Base-by-base conservation (phyloP, 1,284 basidiomycete species). In the Apiotrichum brassicae region DNA sequence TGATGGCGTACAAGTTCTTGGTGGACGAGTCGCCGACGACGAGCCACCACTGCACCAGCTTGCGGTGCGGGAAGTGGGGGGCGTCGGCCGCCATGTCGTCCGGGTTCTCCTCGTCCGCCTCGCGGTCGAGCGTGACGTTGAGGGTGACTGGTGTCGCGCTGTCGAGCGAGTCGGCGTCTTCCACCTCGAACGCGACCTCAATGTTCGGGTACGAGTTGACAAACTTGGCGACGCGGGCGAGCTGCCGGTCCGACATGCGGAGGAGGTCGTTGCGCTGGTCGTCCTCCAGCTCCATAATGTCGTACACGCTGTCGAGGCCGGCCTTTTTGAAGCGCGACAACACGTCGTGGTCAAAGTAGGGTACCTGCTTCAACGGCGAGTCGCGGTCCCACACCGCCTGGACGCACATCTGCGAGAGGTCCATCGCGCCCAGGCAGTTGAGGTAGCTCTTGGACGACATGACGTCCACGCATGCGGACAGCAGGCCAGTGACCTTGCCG, bases 361-460 rank as follows among this genome's bases (percentile, higher is more conserved):
- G 95, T 40, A 98, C 86, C 70, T 98, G 94, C 66, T 87, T 89
- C 66, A 97, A 73, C 0, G 91, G 89, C 39, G 86, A 90, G 71
- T 97, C 95, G 26, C 85, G 86, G 65, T 98, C 93, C 94, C 94
- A 97, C 69, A 94, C 85, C 0, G 88, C 93, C 73, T 98, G 95
- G 2, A 97, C 91, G 70, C 89, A 92, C 94, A 98, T 98, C 75
- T 98, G 95, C n/a, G 86, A 88, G 51, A 98, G 72, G 75, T 99
- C 95, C 95, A 98, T 98, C 0, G 93, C 94, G 43, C 93, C 87
- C 14, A 97, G 76, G 1, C 93, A 94, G 65, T 85, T 94, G 63
- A 98, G 73, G 84, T 85, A 94, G 3, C 88, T 91, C 66, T 97
- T 97, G 42, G 86, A 91, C 5, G 87, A 92, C 90, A 98, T 92